Conservation (phyloP, 371 early-diverging fungal species). For the Umbelopsis sp. region DNA sequence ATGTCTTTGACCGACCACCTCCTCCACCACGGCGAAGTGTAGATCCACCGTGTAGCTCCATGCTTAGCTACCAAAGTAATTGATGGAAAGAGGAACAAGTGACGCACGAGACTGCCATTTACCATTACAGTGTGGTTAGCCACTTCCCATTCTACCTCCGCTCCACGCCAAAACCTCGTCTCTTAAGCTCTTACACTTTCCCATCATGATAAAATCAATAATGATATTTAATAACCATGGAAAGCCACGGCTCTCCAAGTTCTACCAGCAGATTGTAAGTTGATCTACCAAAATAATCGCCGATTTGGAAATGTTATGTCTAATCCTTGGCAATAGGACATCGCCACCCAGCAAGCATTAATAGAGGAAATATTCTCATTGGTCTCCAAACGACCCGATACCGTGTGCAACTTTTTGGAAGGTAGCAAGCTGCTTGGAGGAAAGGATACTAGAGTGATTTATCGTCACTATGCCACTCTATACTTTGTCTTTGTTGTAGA, state of each 20-base stretch:
- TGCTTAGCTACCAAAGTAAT: slow-evolving; percentile 2
- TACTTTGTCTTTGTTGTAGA: slow-evolving; percentile 97
- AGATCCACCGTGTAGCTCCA: slow-evolving; percentile 33
- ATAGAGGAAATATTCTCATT: slow-evolving; percentile 84
- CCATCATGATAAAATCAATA: slow-evolving; percentile 86
- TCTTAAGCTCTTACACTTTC: background rate
- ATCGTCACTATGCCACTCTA: slow-evolving; percentile 91
- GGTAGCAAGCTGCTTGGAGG: slow-evolving; percentile 85
- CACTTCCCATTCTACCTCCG: background rate
- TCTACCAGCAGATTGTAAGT: slow-evolving; percentile 88
- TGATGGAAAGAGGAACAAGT: slow-evolving; percentile 12
- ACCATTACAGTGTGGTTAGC: background rate
- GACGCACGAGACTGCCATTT: slow-evolving; percentile 8
- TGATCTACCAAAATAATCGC: background rate
- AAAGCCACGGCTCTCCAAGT: slow-evolving; percentile 90
- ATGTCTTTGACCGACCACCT: slow-evolving; percentile 31
- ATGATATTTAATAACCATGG: slow-evolving; percentile 97
- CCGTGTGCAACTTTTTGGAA: slow-evolving; percentile 90
- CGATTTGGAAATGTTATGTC: background rate
- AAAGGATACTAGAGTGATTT: slow-evolving; percentile 88
- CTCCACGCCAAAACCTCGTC: background rate
- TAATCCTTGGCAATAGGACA: slow-evolving; percentile 58
- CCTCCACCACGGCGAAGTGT: slow-evolving; percentile 34
- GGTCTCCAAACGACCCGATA: slow-evolving; percentile 84
- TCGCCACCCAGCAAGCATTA: slow-evolving; percentile 79